A percentile compares a stretch with the other conserved stretches of the same genome.
Conservation (phyloP, 2,329 filamentous ascomycete species). For the Neofusicoccum sp. region DNA sequence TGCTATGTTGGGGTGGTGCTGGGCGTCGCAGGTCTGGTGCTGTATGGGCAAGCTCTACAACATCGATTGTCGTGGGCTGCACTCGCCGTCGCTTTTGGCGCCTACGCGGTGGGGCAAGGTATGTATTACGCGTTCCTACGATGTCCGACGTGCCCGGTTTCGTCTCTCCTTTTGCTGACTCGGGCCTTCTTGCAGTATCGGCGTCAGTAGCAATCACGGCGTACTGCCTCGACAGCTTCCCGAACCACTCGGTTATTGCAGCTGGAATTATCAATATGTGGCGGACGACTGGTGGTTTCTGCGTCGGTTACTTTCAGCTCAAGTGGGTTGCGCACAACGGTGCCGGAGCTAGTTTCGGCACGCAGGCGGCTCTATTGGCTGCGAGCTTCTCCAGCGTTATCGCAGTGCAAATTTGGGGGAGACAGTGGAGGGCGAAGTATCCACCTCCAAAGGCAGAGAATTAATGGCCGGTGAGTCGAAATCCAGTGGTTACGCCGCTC, state of each 20-base stretch:
- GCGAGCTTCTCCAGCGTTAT: slow-evolving; percentile 20
- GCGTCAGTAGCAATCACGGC: slow-evolving; percentile 32
- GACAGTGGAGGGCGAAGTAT: slow-evolving; percentile 1
- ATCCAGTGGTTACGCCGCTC: background rate
- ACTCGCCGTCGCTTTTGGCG: slow-evolving; percentile 37
- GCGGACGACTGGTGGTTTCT: slow-evolving; percentile 36
- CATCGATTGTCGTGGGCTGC: slow-evolving; percentile 35
- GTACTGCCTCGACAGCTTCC: slow-evolving; percentile 38
- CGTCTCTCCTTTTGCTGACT: background rate
- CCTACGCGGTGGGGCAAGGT: slow-evolving; percentile 22
- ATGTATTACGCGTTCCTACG: slow-evolving; percentile 1
- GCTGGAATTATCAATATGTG: slow-evolving; percentile 36
- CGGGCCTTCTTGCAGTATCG: background rate
- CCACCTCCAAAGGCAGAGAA: background rate
- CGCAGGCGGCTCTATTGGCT: slow-evolving; percentile 38
- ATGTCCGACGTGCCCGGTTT: background rate
- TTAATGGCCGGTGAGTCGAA: background rate
- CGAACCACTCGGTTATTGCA: slow-evolving; percentile 35
- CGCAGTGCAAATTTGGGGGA: slow-evolving; percentile 8
- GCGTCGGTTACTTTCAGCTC: slow-evolving; percentile 39
- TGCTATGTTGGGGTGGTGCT: slow-evolving; percentile 35
- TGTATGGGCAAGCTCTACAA: slow-evolving; percentile 37
- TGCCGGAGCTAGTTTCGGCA: slow-evolving; percentile 36
- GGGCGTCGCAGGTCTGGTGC: slow-evolving; percentile 35
- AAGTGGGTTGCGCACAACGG: slow-evolving; percentile 36